Percentiles rank a stretch among this genome's conserved stretches.
phyloP scores from a whole-genome alignment of 129 eudicot genomes.

The Helianthus tuberosus region DNA sequence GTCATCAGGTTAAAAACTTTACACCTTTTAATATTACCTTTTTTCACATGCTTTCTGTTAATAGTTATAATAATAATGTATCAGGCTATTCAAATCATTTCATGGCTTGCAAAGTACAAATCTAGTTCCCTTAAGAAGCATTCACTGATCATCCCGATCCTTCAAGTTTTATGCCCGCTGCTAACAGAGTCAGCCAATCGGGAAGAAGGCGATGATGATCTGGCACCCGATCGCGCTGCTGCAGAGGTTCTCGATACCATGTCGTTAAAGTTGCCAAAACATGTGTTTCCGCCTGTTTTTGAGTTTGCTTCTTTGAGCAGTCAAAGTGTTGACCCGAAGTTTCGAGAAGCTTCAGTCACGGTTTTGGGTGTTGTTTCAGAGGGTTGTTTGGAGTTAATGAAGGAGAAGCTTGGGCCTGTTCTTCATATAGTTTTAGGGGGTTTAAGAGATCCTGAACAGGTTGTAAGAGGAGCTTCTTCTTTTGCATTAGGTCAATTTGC shows the following conservation, averaged over 20 bases:
- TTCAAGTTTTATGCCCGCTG: slow-evolving; percentile 91
- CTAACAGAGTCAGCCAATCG: slow-evolving; percentile 72
- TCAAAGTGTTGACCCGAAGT: slow-evolving; percentile 79
- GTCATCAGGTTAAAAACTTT: slow-evolving; percentile 79
- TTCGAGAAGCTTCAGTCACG: slow-evolving; percentile 90
- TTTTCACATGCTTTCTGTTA: not conserved
- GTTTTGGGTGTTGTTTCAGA: slow-evolving; percentile 88
- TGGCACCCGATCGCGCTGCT: slow-evolving; percentile 94
- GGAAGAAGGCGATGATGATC: slow-evolving; percentile 92
- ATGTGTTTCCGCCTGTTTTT: slow-evolving; percentile 72
- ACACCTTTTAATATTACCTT: not conserved
- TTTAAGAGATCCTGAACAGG: slow-evolving; percentile 92
- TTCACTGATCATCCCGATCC: slow-evolving; percentile 80
- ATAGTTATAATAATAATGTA: slow-evolving; percentile 13
- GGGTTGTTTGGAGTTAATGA: slow-evolving; percentile 90
- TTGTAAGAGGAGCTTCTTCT: slow-evolving; percentile 97
- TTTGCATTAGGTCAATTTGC: slow-evolving; percentile 97
- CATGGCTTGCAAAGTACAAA: slow-evolving; percentile 97
- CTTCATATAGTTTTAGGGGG: slow-evolving; percentile 88
- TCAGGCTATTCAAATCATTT: slow-evolving; percentile 98
- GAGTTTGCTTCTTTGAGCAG: slow-evolving; percentile 88
- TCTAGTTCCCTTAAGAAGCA: slow-evolving; percentile 85
- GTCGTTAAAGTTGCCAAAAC: slow-evolving; percentile 82
- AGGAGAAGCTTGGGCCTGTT: slow-evolving; percentile 69
- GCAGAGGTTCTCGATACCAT: slow-evolving; percentile 89